Evolutionary conservation across 2,329 filamentous ascomycete species (phyloP).

Genomic region (Epicoccum nigrum): DNA sequence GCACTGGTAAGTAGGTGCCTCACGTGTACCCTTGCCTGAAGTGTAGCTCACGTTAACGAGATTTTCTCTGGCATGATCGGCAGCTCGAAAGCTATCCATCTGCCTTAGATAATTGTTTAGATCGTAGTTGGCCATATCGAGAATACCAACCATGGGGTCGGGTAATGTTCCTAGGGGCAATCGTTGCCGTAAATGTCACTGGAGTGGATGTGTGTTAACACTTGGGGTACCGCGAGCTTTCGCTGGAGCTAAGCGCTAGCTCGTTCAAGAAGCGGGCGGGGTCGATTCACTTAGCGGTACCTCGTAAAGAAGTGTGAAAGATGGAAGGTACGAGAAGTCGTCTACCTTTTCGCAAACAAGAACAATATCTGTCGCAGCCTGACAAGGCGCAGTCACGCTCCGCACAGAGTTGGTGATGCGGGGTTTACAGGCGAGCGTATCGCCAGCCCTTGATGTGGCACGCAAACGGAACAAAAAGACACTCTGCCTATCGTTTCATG

Average conservation of each 20-base stretch:
- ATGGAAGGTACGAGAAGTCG: neutral
- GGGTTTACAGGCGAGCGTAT: conserved; percentile 17
- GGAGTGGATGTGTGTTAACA: neutral
- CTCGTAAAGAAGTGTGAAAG: neutral
- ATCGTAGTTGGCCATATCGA: conserved; percentile 29
- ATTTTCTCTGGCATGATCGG: conserved; percentile 46
- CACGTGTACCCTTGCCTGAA: conserved; percentile 5
- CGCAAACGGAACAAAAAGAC: conserved; percentile 8
- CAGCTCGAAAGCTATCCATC: conserved; percentile 43
- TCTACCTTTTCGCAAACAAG: conserved; percentile 1
- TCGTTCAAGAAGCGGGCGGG: conserved; percentile 2
- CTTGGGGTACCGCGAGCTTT: conserved; percentile 4
- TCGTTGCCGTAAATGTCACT: neutral
- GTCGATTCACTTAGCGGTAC: neutral
- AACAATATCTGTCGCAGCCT: neutral
- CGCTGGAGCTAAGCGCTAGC: conserved; percentile 2
- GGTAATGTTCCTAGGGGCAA: neutral
- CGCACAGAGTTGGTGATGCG: conserved; percentile 5
- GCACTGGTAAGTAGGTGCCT: conserved; percentile 28
- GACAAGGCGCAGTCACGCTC: conserved; percentile 11
- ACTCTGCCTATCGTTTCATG: conserved; percentile 12
- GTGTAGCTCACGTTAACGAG: conserved; percentile 36
- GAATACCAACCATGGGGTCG: conserved; percentile 7
- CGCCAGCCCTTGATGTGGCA: conserved; percentile 5
- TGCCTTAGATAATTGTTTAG: conserved; percentile 29